phyloP scores from a whole-genome alignment of 192 early-diverging fungal species.

The Dimargaris verticillata region DNA sequence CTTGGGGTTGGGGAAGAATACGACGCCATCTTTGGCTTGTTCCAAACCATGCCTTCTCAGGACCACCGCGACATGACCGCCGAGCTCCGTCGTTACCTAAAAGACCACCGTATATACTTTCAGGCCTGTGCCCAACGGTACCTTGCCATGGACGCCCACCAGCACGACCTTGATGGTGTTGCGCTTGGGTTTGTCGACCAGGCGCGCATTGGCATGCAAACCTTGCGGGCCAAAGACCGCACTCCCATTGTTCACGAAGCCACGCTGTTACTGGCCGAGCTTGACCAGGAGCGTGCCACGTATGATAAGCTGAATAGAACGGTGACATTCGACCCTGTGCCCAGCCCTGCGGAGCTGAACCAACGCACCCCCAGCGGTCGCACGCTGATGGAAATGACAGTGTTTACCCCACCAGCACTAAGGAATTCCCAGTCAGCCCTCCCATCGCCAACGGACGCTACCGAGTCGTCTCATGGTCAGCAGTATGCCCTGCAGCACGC shows the following conservation, averaged over 20 bases:
- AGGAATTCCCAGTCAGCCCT: no score
- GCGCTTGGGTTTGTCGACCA: conserved; percentile 4
- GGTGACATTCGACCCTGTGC: conserved; percentile 6
- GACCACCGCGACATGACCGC: conserved; percentile 1
- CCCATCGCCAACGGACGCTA: no score
- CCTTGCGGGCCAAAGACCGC: neutral
- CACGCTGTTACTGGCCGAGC: neutral
- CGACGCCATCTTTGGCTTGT: conserved; percentile 1
- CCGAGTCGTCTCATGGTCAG: no score
- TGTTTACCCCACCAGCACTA: conserved; percentile 3
- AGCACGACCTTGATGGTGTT: neutral
- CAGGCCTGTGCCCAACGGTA: conserved; percentile 7
- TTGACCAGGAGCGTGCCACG: neutral
- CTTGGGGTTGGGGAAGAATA: conserved; percentile 9
- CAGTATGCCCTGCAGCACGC: no score
- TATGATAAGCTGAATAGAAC: conserved; percentile 6
- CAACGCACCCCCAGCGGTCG: neutral
- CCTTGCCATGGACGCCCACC: conserved; percentile 1
- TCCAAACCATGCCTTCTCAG: conserved; percentile 3
- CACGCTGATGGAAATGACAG: conserved; percentile 8
- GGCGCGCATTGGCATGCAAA: neutral
- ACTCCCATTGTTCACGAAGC: neutral
- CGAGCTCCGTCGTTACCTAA: neutral
- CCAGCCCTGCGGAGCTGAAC: neutral
- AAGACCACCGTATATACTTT: neutral